phyloP scores from a whole-genome alignment of 2,329 filamentous ascomycete genomes.

The Fusarium sp. region DNA sequence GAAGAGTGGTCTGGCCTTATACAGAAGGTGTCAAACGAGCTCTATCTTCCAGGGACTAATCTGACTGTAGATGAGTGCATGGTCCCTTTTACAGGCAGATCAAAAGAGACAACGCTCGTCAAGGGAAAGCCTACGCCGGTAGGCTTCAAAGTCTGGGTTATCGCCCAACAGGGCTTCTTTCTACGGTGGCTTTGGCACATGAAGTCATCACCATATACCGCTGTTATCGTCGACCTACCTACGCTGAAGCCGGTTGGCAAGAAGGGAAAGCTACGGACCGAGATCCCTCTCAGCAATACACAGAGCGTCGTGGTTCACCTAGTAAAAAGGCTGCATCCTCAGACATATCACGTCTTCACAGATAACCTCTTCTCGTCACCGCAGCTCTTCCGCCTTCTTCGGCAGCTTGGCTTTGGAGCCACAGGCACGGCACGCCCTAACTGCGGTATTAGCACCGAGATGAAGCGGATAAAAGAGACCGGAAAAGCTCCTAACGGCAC shows the following conservation, averaged over 20 bases:
- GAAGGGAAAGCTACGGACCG: background rate
- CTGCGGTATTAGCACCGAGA: slow-evolving; percentile 9
- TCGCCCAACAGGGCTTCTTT: background rate
- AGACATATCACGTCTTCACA: slow-evolving; percentile 29
- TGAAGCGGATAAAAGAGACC: background rate
- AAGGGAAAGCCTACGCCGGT: background rate
- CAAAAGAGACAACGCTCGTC: background rate
- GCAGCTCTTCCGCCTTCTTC: slow-evolving; percentile 16
- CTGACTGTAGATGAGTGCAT: slow-evolving; percentile 4
- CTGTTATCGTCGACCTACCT: background rate
- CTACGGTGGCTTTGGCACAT: slow-evolving; percentile 10
- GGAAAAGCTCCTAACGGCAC: background rate
- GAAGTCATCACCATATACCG: background rate
- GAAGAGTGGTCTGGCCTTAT: background rate
- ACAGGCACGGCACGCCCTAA: slow-evolving; percentile 29
- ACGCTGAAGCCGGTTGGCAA: background rate
- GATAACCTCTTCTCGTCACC: slow-evolving; percentile 29
- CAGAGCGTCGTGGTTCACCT: slow-evolving; percentile 31
- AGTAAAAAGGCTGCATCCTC: slow-evolving; percentile 12
- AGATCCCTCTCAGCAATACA: background rate
- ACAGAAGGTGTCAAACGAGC: background rate
- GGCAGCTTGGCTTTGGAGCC: background rate
- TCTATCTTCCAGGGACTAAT: background rate
- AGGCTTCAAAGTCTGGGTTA: slow-evolving; percentile 9
- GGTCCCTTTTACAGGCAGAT: background rate